phyloP scores from a whole-genome alignment of 306 rosid species.

The Styphnolobium japonicum region DNA sequence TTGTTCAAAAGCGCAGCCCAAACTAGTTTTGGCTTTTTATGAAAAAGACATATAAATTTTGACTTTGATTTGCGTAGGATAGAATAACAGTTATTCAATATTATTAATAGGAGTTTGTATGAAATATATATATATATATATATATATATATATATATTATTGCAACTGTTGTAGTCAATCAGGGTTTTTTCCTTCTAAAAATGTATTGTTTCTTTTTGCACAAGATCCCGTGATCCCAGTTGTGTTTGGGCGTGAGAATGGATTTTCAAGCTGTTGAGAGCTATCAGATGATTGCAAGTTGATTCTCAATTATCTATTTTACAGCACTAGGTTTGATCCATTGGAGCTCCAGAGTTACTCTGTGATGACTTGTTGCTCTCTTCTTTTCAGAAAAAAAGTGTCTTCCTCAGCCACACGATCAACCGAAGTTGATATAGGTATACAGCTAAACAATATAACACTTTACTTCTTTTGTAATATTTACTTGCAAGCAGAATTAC shows the following conservation, averaged over 20 bases:
- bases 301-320: constrained; percentile 24
- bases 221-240: not conserved
- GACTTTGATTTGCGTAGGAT: not conserved
- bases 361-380: constrained; percentile 65
- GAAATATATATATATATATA: not conserved
- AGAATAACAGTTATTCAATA: not conserved
- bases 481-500: not conserved
- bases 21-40: not conserved
- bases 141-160: not conserved
- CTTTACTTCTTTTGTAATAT: not conserved
- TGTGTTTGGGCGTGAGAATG: not conserved
- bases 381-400: constrained; percentile 30
- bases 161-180: not conserved
- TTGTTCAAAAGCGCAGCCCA: not conserved
- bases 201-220: not conserved
- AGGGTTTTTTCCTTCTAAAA: not conserved
- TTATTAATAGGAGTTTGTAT: not conserved
- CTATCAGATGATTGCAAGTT: constrained; percentile 8
- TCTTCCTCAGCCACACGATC: constrained; percentile 34
- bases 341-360: constrained; percentile 27
- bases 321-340: constrained; percentile 35
- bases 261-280: not conserved
- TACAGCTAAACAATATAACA: not conserved
- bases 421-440: constrained; percentile 46
- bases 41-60: not conserved